These are phyloP conservation scores for Colletotrichum agaves DNA, from an alignment of 2,329 filamentous ascomycete species.

Conservation along the genomic window DNA sequence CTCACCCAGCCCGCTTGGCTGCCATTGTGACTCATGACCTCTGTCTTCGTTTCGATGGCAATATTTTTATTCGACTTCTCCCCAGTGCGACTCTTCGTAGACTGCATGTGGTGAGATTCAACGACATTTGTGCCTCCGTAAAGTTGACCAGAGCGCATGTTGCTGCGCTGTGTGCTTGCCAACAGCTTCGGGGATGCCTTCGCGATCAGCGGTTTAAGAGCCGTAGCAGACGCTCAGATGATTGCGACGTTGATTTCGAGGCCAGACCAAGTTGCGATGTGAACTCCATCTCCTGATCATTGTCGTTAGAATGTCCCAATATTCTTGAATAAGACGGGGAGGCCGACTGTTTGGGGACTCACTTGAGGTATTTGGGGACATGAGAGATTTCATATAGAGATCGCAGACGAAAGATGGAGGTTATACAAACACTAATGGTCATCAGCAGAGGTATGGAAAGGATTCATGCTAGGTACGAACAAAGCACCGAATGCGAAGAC, in stretches of 20 bases:
- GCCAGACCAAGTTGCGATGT: conserved; percentile 41
- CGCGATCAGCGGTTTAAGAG: conserved; percentile 47
- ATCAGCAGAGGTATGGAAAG: too few relatives aligned
- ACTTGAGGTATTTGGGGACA: conserved; percentile 10
- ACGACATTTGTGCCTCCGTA: neutral
- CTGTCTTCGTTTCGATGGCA: too few relatives aligned
- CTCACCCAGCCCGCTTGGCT: too few relatives aligned
- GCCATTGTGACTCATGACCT: too few relatives aligned
- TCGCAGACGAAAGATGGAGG: conserved; percentile 40
- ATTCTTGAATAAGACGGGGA: neutral
- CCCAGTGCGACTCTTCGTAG: too few relatives aligned
- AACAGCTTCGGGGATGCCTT: conserved; percentile 40
- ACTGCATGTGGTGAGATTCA: conserved; percentile 17
- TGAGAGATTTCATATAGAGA: conserved; percentile 38
- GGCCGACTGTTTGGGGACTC: neutral
- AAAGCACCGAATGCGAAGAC: too few relatives aligned
- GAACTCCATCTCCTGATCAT: neutral
- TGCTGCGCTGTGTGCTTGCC: conserved; percentile 9
- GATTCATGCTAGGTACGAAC: too few relatives aligned
- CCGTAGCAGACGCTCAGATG: conserved; percentile 47
- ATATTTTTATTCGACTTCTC: too few relatives aligned
- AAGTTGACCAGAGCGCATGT: neutral
- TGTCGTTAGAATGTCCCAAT: neutral
- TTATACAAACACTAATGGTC: too few relatives aligned
- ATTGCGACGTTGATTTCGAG: conserved; percentile 50